These are phyloP conservation scores for Naganishia vishniacii DNA, from an alignment of 768 basidiomycete species.

Conservation along the genomic window DNA sequence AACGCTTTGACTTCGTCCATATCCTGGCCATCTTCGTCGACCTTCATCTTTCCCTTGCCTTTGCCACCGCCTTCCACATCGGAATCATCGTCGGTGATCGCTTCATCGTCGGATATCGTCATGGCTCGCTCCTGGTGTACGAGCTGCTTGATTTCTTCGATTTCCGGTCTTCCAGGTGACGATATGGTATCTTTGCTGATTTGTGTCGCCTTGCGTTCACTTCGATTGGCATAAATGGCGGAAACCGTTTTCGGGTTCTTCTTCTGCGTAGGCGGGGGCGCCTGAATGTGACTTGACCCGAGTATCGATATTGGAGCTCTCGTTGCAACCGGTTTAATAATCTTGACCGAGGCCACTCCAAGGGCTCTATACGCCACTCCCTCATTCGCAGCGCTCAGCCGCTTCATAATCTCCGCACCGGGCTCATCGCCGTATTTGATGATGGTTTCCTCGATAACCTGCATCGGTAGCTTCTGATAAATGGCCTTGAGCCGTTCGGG, in stretches of 20 bases:
- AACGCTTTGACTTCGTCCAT: conserved; percentile 47
- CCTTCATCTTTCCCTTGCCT: conserved; percentile 29
- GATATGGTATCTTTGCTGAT: neutral
- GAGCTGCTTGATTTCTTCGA: neutral
- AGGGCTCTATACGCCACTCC: neutral
- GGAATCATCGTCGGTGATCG: conserved; percentile 39
- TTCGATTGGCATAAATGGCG: conserved; percentile 41
- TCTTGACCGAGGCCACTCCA: conserved; percentile 4
- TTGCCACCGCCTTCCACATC: conserved; percentile 33
- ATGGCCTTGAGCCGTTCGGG: neutral
- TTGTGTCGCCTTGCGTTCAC: conserved; percentile 18
- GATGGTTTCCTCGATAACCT: conserved; percentile 10
- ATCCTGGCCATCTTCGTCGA: conserved; percentile 34
- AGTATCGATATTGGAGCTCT: neutral
- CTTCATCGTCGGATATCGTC: conserved; percentile 21
- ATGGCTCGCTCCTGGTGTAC: neutral
- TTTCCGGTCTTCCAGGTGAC: conserved; percentile 1
- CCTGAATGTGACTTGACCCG: neutral
- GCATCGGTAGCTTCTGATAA: neutral
- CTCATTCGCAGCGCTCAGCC: neutral
- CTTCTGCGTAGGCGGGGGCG: neutral
- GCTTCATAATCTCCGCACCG: neutral
- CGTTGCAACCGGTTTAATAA: neutral
- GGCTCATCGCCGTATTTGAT: conserved; percentile 17
- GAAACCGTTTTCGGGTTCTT: conserved; percentile 35